These are phyloP conservation scores for Brachypodium distachyon DNA, from an alignment of 202 grass and related monocot genomes.

Conservation along the genomic window DNA sequence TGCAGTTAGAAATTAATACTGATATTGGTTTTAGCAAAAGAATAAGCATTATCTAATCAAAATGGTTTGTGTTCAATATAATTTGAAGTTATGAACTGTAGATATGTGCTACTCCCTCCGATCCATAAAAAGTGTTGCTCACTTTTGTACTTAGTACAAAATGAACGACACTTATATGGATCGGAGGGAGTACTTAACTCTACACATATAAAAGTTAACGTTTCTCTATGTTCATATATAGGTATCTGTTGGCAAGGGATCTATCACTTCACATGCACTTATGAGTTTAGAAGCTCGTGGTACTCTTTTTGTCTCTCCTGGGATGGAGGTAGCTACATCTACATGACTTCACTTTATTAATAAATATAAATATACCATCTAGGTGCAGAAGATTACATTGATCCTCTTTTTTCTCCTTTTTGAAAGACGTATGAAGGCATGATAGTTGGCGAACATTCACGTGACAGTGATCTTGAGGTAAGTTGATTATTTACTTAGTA, in stretches of 20 bases:
- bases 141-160: too few relatives aligned
- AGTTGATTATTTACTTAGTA: constrained; percentile 29
- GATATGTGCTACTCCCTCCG: background rate
- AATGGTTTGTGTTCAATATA: background rate
- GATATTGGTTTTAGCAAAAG: background rate
- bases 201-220: background rate
- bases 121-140: too few relatives aligned
- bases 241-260: constrained; percentile 79
- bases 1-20: background rate
- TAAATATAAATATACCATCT: background rate
- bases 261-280: constrained; percentile 86
- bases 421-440: constrained; percentile 89
- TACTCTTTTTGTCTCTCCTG: constrained; percentile 97
- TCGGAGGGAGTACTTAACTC: too few relatives aligned
- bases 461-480: constrained; percentile 98
- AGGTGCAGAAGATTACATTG: background rate
- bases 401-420: constrained; percentile 17
- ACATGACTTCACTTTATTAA: constrained; percentile 12
- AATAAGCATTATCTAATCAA: background rate
- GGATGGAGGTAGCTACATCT: constrained; percentile 62
- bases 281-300: constrained; percentile 99
- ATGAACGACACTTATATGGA: too few relatives aligned
- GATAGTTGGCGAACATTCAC: constrained; percentile 95
- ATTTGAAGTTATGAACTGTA: background rate
- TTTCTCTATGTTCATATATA: constrained; percentile 35